These are phyloP conservation scores for Umbelopsis vinacea DNA, from an alignment of 192 early-diverging fungal species.

Conservation along the genomic window DNA sequence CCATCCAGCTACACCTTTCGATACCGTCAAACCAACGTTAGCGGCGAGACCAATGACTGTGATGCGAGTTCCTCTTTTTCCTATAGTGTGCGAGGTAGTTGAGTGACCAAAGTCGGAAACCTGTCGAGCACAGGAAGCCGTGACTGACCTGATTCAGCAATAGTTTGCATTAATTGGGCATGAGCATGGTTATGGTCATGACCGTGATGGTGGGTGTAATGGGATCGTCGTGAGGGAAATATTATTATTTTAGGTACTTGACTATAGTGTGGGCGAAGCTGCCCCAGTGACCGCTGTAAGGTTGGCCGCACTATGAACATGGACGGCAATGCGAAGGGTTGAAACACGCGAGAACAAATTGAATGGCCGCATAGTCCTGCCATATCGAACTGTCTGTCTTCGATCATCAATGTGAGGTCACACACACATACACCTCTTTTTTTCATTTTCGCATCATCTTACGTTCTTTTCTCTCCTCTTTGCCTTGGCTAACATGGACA, in stretches of 20 bases:
- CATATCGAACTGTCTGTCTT: neutral
- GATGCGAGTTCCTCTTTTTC: conserved; percentile 64
- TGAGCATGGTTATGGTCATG: conserved; percentile 32
- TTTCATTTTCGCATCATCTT: too few relatives aligned
- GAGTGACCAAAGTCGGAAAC: neutral
- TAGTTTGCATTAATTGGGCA: conserved; percentile 24
- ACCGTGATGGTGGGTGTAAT: conserved; percentile 29
- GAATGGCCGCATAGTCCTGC: neutral
- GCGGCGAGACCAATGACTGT: conserved; percentile 69
- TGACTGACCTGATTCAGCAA: conserved; percentile 26
- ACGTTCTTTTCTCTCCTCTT: neutral
- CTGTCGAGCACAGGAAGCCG: neutral
- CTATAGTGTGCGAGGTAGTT: conserved; percentile 10
- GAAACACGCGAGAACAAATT: conserved; percentile 18
- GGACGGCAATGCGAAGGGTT: neutral
- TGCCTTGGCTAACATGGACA: neutral
- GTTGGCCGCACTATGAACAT: conserved; percentile 5
- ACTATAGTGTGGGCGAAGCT: neutral
- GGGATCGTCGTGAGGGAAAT: conserved; percentile 16
- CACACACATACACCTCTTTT: neutral
- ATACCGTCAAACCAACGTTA: conserved; percentile 63
- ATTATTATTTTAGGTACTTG: neutral
- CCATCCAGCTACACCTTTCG: conserved; percentile 69
- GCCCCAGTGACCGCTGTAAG: neutral
- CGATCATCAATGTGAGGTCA: conserved; percentile 12